Percentiles rank a stretch among this genome's conserved stretches.
phyloP scores from a whole-genome alignment of 1,284 basidiomycete species.

The Kalmanozyma brasiliensis region DNA sequence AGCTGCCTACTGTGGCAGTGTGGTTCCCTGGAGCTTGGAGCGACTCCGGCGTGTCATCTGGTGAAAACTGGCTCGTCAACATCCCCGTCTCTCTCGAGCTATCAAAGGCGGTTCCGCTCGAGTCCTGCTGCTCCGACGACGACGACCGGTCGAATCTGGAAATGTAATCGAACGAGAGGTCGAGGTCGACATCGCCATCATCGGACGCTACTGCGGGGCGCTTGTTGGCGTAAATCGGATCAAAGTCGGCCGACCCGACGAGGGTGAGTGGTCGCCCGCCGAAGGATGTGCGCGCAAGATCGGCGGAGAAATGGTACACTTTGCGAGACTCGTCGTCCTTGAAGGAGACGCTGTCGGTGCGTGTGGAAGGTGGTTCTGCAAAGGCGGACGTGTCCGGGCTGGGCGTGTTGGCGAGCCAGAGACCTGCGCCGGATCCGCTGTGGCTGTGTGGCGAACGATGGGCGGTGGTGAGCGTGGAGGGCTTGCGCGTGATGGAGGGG shows the following conservation, averaged over 20 bases:
- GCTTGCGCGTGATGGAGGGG: conserved; percentile 24
- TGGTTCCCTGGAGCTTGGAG: background rate
- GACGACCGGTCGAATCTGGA: conserved; percentile 41
- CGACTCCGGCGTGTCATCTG: conserved; percentile 31
- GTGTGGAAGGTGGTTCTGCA: background rate
- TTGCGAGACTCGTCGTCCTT: background rate
- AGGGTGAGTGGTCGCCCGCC: conserved; percentile 22
- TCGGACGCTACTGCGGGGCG: conserved; percentile 9
- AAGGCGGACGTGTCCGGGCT: conserved; percentile 18
- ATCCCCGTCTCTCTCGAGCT: conserved; percentile 16
- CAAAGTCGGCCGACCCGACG: conserved; percentile 2
- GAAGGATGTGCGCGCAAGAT: conserved; percentile 30
- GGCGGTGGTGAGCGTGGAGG: conserved; percentile 33
- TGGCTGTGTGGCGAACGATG: conserved; percentile 44
- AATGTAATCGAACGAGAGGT: conserved; percentile 57
- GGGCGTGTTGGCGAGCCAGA: conserved; percentile 47
- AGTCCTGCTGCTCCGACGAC: conserved; percentile 24
- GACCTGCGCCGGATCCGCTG: conserved; percentile 45
- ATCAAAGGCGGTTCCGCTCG: conserved; percentile 25
- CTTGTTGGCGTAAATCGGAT: conserved; percentile 14
- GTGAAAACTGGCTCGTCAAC: conserved; percentile 19
- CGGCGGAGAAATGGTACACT: conserved; percentile 41
- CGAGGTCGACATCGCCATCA: conserved; percentile 49
- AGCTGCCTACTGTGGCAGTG: background rate
- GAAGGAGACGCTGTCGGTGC: background rate